Conservation (phyloP, 2,329 filamentous ascomycete species). For the Peltaster fructicola region DNA sequence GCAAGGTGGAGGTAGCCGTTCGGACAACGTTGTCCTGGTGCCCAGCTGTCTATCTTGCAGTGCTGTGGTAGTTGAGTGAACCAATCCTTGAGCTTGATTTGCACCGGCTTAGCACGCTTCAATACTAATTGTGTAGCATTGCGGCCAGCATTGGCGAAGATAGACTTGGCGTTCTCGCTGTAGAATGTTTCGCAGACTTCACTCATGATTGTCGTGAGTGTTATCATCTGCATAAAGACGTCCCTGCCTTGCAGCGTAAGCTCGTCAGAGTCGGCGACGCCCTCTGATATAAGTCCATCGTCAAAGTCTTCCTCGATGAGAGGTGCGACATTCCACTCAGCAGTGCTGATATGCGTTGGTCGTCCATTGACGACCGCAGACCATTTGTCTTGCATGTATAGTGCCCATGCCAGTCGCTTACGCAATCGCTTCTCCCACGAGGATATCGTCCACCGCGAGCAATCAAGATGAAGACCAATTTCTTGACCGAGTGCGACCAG, state of each 20-base stretch:
- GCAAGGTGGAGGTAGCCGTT: slow-evolving; percentile 62
- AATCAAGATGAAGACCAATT: slow-evolving; percentile 76
- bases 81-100: slow-evolving; percentile 70
- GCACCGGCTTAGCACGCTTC: slow-evolving; percentile 61
- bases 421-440: slow-evolving; percentile 72
- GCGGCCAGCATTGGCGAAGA: slow-evolving; percentile 45
- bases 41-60: slow-evolving; percentile 44
- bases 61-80: slow-evolving; percentile 48
- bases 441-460: slow-evolving; percentile 71
- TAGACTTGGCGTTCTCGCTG: slow-evolving; percentile 57
- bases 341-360: slow-evolving; percentile 54
- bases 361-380: slow-evolving; percentile 69
- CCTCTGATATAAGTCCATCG: slow-evolving; percentile 29
- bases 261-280: slow-evolving; percentile 36
- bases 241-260: slow-evolving; percentile 51
- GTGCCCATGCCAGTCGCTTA: slow-evolving; percentile 73
- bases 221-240: slow-evolving; percentile 59
- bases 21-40: slow-evolving; percentile 25
- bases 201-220: slow-evolving; percentile 55
- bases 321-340: slow-evolving; percentile 59
- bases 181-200: slow-evolving; percentile 75
- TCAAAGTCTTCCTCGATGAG: slow-evolving; percentile 54
- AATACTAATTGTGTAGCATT: slow-evolving; percentile 58
- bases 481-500: slow-evolving; percentile 76
- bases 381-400: slow-evolving; percentile 95